These are phyloP conservation scores for Gracilariopsis chorda DNA, from an alignment of 23 red algal genomes.

Conservation along the genomic window DNA sequence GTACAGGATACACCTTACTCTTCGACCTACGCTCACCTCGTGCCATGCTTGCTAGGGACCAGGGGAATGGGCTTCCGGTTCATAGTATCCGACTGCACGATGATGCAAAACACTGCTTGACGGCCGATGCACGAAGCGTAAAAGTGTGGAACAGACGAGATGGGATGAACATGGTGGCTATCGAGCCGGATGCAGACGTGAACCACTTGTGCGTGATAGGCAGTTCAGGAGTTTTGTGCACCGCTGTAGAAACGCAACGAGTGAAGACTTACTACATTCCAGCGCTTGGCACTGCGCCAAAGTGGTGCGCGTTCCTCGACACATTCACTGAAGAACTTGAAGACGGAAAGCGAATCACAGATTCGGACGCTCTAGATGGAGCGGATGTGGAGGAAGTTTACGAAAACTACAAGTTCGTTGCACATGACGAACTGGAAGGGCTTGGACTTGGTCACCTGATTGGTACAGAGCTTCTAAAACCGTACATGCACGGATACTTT, in stretches of 20 bases:
- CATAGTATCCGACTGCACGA: conserved; percentile 62
- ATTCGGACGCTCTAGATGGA: neutral
- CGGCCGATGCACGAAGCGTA: conserved; percentile 79
- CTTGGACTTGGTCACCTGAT: conserved; percentile 72
- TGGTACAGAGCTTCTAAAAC: conserved; percentile 65
- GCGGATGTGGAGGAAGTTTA: conserved; percentile 70
- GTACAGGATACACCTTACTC: conserved; percentile 68
- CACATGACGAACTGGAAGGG: conserved; percentile 61
- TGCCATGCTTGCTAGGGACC: conserved; percentile 51
- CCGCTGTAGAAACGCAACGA: conserved; percentile 55
- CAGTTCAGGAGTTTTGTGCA: conserved; percentile 71
- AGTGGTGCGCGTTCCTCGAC: conserved; percentile 97
- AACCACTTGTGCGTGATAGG: conserved; percentile 78
- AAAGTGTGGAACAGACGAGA: conserved; percentile 76
- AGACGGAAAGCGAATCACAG: neutral
- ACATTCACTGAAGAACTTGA: conserved; percentile 94
- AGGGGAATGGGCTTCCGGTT: conserved; percentile 79
- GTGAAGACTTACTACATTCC: conserved; percentile 94
- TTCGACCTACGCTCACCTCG: conserved; percentile 82
- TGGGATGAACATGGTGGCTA: conserved; percentile 52
- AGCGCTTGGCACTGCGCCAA: conserved; percentile 80
- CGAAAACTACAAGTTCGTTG: conserved; percentile 94
- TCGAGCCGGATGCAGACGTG: conserved; percentile 86
- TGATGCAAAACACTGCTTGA: conserved; percentile 43
- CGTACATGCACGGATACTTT: conserved; percentile 97